These are phyloP conservation scores for Diaporthe ampelina DNA, from an alignment of 2,329 filamentous ascomycete genomes.

Conservation along the genomic window DNA sequence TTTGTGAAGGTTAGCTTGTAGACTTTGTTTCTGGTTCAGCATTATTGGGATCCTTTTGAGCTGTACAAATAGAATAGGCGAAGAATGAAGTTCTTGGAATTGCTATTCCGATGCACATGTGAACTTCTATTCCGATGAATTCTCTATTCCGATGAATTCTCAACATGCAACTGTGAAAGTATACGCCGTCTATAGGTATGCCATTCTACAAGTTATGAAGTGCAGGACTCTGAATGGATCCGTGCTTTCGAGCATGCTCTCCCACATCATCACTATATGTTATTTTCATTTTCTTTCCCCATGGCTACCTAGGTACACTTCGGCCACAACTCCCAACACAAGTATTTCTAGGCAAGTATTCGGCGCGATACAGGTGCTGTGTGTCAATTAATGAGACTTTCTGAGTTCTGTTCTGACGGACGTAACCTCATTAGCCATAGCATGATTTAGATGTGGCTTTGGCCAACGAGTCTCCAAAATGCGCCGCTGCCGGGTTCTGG, in stretches of 20 bases:
- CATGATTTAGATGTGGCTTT: background rate
- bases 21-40: background rate
- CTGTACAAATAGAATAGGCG: background rate
- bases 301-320: no score
- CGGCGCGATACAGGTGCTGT: no score
- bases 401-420: no score
- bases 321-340: no score
- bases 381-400: no score
- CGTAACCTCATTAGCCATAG: background rate
- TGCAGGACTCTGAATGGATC: no score
- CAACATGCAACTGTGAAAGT: background rate
- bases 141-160: background rate
- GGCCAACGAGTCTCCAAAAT: background rate
- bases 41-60: background rate
- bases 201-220: no score
- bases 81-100: background rate
- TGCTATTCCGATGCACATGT: background rate
- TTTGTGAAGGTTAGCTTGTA: background rate
- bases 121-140: background rate
- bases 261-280: no score
- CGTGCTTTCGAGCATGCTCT: no score
- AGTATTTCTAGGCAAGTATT: no score
- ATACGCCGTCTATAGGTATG: no score
- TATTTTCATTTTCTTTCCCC: no score
- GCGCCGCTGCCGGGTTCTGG: background rate